These are phyloP conservation scores for Trypanosoma conorhini DNA, from an alignment of 208 protist genomes.

Conservation along the genomic window DNA sequence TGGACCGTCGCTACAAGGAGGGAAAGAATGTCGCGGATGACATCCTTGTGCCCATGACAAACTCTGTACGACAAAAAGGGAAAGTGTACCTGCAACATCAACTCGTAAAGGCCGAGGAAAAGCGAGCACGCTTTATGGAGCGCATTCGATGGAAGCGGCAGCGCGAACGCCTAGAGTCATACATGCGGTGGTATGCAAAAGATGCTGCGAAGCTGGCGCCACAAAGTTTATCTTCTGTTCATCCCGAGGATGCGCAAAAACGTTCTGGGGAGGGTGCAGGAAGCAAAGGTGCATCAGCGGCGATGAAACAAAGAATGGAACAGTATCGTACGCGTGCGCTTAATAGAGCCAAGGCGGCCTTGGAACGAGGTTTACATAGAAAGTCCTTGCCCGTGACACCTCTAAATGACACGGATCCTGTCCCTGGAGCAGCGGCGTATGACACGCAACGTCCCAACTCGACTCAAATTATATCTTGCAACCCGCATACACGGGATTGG, in stretches of 20 bases:
- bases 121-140: conserved; percentile 29
- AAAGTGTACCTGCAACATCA: conserved; percentile 44
- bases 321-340: conserved; percentile 40
- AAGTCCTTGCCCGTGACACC: conserved; percentile 35
- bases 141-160: conserved; percentile 37
- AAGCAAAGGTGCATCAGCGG: neutral
- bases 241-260: neutral
- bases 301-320: conserved; percentile 56
- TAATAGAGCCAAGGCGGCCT: neutral
- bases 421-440: conserved; percentile 74
- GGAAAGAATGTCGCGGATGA: conserved; percentile 35
- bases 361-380: conserved; percentile 1
- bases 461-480: conserved; percentile 85
- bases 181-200: conserved; percentile 23
- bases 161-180: conserved; percentile 24
- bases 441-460: conserved; percentile 35
- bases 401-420: conserved; percentile 62
- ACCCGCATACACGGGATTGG: conserved; percentile 85
- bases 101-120: conserved; percentile 41
- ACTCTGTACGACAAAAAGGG: conserved; percentile 25
- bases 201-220: neutral
- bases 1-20: conserved; percentile 42
- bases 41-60: conserved; percentile 27
- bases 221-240: neutral
- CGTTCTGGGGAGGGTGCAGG: neutral